These are phyloP conservation scores for Xylaria sp. DNA, from an alignment of 2,329 filamentous ascomycete genomes.

Conservation along the genomic window DNA sequence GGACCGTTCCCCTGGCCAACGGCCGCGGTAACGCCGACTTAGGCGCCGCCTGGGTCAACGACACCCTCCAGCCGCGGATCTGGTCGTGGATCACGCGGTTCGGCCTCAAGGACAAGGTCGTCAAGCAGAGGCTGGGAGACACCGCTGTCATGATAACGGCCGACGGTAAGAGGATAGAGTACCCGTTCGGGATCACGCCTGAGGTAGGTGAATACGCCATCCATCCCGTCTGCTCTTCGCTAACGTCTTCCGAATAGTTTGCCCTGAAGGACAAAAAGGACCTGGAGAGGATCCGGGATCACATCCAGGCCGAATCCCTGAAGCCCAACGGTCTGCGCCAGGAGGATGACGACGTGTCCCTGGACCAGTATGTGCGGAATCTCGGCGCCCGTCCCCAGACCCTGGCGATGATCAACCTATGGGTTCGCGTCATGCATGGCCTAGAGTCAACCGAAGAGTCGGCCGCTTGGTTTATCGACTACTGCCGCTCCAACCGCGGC, in stretches of 20 bases:
- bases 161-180: slow-evolving; percentile 32
- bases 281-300: slow-evolving; percentile 39
- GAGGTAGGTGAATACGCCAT: slow-evolving; percentile 29
- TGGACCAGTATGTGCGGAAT: slow-evolving; percentile 41
- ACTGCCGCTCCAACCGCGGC: slow-evolving; percentile 41
- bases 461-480: slow-evolving; percentile 43
- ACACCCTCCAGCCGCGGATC: slow-evolving; percentile 35
- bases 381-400: slow-evolving; percentile 38
- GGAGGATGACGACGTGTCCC: slow-evolving; percentile 38
- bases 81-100: slow-evolving; percentile 35
- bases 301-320: slow-evolving; percentile 40
- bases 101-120: slow-evolving; percentile 29
- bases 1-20: slow-evolving; percentile 29
- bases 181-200: slow-evolving; percentile 39
- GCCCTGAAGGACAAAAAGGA: slow-evolving; percentile 37
- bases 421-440: slow-evolving; percentile 43
- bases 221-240: too few relatives aligned
- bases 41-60: slow-evolving; percentile 43
- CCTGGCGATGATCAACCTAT: slow-evolving; percentile 40
- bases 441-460: slow-evolving; percentile 41
- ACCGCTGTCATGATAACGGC: slow-evolving; percentile 36
- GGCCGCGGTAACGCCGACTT: slow-evolving; percentile 36
- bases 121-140: slow-evolving; percentile 37
- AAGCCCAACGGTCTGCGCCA: slow-evolving; percentile 21
- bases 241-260: too few relatives aligned